These are phyloP conservation scores for Beta vulgaris DNA, from an alignment of 148 eudicot species.

Conservation along the genomic window DNA sequence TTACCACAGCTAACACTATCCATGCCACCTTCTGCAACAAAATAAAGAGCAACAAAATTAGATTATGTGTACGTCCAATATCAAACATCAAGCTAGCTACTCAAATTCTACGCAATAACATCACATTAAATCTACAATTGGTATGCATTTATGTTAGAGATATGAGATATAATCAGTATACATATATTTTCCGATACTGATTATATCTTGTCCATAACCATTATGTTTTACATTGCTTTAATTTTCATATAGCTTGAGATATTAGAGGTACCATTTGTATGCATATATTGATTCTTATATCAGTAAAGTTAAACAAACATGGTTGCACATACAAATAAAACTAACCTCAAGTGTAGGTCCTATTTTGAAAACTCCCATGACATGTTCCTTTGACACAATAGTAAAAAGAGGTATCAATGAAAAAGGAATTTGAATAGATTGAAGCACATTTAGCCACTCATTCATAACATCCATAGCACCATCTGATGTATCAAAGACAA, in stretches of 20 bases:
- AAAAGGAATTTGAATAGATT: slow-evolving; percentile 89
- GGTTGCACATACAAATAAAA: not conserved
- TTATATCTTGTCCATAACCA: no score
- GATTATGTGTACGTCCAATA: not conserved
- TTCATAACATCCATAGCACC: slow-evolving; percentile 71
- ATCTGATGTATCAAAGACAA: slow-evolving; percentile 58
- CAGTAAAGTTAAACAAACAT: no score
- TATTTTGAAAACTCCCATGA: slow-evolving; percentile 82
- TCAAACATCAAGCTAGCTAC: no score
- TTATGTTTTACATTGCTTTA: no score
- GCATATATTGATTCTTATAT: no score
- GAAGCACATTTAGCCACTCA: slow-evolving; percentile 90
- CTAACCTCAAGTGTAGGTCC: slow-evolving; percentile 66
- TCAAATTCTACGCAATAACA: no score
- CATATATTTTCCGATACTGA: no score
- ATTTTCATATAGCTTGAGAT: no score
- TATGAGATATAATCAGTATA: no score
- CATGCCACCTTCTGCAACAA: slow-evolving; percentile 57
- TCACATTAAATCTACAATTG: no score
- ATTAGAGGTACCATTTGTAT: no score
- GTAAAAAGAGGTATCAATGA: slow-evolving; percentile 86
- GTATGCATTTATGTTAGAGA: no score
- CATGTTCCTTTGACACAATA: slow-evolving; percentile 60
- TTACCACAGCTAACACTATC: slow-evolving; percentile 65
- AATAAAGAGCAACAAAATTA: not conserved